Evolutionary conservation across 2,329 filamentous ascomycete genomes (phyloP), one percentile per base, ranked within the genome.

Genomic region (Neospermospora avenae): DNA sequence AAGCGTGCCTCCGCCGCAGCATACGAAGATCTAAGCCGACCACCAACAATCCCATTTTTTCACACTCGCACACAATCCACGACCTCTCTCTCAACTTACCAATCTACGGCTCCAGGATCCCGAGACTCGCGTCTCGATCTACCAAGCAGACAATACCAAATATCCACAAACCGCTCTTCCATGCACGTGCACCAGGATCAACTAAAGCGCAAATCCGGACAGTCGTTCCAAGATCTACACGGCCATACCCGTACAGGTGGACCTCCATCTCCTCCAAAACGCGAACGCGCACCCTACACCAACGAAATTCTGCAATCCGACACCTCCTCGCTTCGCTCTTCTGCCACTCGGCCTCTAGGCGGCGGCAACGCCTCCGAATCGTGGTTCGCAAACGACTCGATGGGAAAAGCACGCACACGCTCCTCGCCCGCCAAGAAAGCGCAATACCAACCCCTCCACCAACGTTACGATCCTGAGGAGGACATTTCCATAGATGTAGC

Each of bases 31-130:
- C 66, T 80, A 7, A 75, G 76, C 37, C 77, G 77, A 1, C 81
- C 81, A 0, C 79, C 78, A 0, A 82, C 82, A 0, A 80, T 96
- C 53, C 87, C 92, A 0, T 97, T 96, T 74, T 84, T 90, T 75
- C 87, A 95, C 71, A 96, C 90, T 0, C 84, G 92, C 35, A 80
- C 78, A 16, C 78, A 82, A 49, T 90, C 86, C 2, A 80, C 82
- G 11, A 81, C 82, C 34, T 85, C 83, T 3, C 74, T 80, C 51
- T 76, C 76, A 24, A 82, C 80, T 62, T 81, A 78, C 14, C 80
- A 77, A 13, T 78, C 80, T 57, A 82, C 77, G 8, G 78, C 80
- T 8, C 74, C 76, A 53, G 69, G 79, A 63, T 82, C 80, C 41
- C 78, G 78, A 53, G 79, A 84, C 65, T 85, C 85, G 0, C 80